These are phyloP conservation scores for Pleurotus giganteus DNA, from an alignment of 768 basidiomycete species.

Conservation along the genomic window DNA sequence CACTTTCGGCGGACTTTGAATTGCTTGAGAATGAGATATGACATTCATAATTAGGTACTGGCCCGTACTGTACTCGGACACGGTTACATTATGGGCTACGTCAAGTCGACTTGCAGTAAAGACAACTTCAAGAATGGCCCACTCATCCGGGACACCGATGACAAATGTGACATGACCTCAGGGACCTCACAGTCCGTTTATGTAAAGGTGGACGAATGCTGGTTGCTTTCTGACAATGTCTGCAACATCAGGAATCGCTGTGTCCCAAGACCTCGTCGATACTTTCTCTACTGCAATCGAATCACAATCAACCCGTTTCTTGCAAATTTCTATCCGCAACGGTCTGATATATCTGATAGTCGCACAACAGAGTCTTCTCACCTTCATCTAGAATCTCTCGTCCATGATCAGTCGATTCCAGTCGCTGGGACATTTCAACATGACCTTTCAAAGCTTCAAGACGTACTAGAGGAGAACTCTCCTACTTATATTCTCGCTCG, in stretches of 20 bases:
- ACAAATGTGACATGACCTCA: too few species aligned
- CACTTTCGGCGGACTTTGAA: too few species aligned
- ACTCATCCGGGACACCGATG: too few species aligned
- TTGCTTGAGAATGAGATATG: too few species aligned
- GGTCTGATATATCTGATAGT: slow-evolving; percentile 42
- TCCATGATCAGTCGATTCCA: slow-evolving; percentile 52
- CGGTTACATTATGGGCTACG: too few species aligned
- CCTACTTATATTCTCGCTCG: slow-evolving; percentile 80
- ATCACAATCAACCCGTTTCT: slow-evolving; percentile 55
- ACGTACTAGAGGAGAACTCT: slow-evolving; percentile 51
- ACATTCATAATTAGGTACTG: too few species aligned
- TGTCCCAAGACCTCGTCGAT: slow-evolving; percentile 54
- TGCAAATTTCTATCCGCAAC: slow-evolving; percentile 75
- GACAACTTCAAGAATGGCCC: too few species aligned
- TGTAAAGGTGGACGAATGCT: neutral
- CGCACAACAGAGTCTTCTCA: slow-evolving; percentile 16
- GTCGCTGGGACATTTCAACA: slow-evolving; percentile 51
- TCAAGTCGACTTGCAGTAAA: too few species aligned
- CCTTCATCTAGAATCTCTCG: slow-evolving; percentile 57
- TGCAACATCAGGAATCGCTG: slow-evolving; percentile 67
- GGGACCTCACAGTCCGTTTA: too few species aligned
- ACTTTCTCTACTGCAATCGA: slow-evolving; percentile 59
- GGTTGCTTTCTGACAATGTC: slow-evolving; percentile 43
- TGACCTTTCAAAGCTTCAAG: slow-evolving; percentile 60
- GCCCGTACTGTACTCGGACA: too few species aligned